Base-by-base conservation (phyloP, 768 basidiomycete genomes). In the Favolaschia claudopus region DNA sequence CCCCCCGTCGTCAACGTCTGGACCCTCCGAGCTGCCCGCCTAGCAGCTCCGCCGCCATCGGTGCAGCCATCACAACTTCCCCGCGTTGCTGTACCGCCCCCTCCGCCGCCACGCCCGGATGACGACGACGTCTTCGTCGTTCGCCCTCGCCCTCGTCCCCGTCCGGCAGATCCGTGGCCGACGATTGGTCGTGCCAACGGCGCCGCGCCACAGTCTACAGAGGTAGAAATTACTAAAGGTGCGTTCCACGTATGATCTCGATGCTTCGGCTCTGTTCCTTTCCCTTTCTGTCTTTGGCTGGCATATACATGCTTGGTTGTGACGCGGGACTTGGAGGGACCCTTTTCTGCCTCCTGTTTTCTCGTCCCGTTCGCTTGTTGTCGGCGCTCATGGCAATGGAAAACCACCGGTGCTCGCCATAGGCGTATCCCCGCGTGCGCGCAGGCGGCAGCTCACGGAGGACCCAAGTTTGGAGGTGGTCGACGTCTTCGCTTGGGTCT, bases 91-190 rank as follows among this genome's bases (percentile, higher is more conserved):
- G 37, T 38, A 2, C 45, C 45, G 1, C 42, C 44, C 0, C 55
- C 33, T 14, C 50, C 45, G 13, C 48, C 48, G 17, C 54, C 54
- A 15, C 17, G 40, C 6, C 34, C 25, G 27, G 33, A 47, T 14
- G 42, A 51, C 20, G 51, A 60, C n/a, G 43, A 53, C 31, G 58
- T 51, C 29, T 57, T 62, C 33, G 61, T 62, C 20, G 55, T 57
- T 13, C 52, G 60, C 3, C 34, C 12, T 36, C 34, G 22, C 12
- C 6, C 27, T 22, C 22, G 31, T 10, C 45, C 14, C 5, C 45
- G 15, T 5, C 44, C 38, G 9, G 38, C 40, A 17, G 55, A 62
- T 37, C 42, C 55, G 10, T 62, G 61, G 60, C 60, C 60, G 5
- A 47, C 55, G 10, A 51, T 62, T 14, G 45, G 36, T 1, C 47